A percentile compares a stretch with the other conserved stretches of the same genome.
Evolutionary conservation across 2,329 filamentous ascomycete species (phyloP).

Genomic region (Cyphellophora europaea): DNA sequence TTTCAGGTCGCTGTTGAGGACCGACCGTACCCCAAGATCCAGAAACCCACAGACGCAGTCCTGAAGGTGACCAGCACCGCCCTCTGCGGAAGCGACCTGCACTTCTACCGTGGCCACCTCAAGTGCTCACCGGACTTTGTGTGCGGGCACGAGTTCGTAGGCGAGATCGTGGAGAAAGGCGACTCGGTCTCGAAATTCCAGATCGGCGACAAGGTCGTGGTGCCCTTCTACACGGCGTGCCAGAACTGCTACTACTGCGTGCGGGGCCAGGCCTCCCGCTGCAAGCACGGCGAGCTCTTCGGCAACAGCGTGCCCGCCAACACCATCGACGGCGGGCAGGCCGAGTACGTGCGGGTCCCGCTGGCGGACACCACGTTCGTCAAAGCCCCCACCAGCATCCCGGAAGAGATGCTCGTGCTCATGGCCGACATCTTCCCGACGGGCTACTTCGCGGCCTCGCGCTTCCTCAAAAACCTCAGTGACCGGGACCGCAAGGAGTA

Average conservation of each 20-base stretch:
- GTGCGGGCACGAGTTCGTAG: constrained; percentile 48
- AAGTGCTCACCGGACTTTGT: constrained; percentile 37
- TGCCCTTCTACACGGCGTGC: constrained; percentile 44
- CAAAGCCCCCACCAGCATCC: constrained; percentile 28
- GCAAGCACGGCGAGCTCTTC: constrained; percentile 37
- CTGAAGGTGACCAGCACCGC: constrained; percentile 26
- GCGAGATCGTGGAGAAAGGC: constrained; percentile 37
- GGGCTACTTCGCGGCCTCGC: constrained; percentile 18
- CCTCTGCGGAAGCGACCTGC: constrained; percentile 41
- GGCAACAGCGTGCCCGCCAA: constrained; percentile 43
- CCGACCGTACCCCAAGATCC: constrained; percentile 33
- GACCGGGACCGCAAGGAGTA: constrained; percentile 16
- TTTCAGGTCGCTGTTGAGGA: constrained; percentile 30
- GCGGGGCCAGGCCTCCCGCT: constrained; percentile 43
- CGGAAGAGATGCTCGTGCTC: constrained; percentile 23
- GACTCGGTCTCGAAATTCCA: constrained; percentile 36
- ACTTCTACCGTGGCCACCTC: constrained; percentile 47
- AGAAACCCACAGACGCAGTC: constrained; percentile 38
- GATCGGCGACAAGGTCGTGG: constrained; percentile 43
- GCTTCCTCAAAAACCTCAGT: constrained; percentile 18
- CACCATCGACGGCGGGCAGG: constrained; percentile 45
- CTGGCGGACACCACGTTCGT: constrained; percentile 42
- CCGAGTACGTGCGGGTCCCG: constrained; percentile 46
- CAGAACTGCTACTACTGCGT: constrained; percentile 44
- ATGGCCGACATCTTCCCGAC: constrained; percentile 23